Percentiles rank a stretch among this genome's conserved stretches.
These are phyloP conservation scores for Candida endomychidarum DNA, from an alignment of 805 yeast genomes.

Conservation along the genomic window DNA sequence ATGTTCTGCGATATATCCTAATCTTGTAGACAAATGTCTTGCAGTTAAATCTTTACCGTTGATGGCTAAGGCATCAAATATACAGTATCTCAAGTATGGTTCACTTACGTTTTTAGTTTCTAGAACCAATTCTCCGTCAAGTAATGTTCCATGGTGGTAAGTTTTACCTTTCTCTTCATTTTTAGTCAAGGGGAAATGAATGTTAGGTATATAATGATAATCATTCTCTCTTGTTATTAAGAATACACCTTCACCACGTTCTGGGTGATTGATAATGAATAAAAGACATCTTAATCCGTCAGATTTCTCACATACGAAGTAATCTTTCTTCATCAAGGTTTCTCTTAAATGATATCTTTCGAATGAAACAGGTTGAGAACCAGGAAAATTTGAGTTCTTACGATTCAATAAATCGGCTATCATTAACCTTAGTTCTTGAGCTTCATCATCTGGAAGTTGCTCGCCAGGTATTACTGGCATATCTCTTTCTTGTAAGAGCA, in stretches of 20 bases:
- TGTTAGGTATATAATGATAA: constrained; percentile 73
- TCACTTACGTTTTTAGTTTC: constrained; percentile 61
- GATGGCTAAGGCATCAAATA: constrained; percentile 87
- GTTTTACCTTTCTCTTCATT: constrained; percentile 47
- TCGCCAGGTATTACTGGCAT: constrained; percentile 89
- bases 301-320: constrained; percentile 92
- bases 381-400: constrained; percentile 68
- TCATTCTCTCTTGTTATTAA: constrained; percentile 87
- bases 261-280: constrained; percentile 63
- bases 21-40: constrained; percentile 72
- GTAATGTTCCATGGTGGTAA: constrained; percentile 81
- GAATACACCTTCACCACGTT: constrained; percentile 84
- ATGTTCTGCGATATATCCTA: constrained; percentile 81
- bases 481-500: constrained; percentile 45
- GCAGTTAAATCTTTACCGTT: constrained; percentile 72
- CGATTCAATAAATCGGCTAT: constrained; percentile 63
- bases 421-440: constrained; percentile 63
- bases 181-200: constrained; percentile 72
- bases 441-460: constrained; percentile 68
- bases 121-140: constrained; percentile 92
- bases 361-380: constrained; percentile 95
- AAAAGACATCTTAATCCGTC: constrained; percentile 89
- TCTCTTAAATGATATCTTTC: constrained; percentile 68
- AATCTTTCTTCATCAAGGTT: constrained; percentile 67
- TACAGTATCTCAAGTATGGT: constrained; percentile 63